These are phyloP conservation scores for Trichoderma sp. DNA, from an alignment of 2,329 filamentous ascomycete genomes.

Conservation along the genomic window DNA sequence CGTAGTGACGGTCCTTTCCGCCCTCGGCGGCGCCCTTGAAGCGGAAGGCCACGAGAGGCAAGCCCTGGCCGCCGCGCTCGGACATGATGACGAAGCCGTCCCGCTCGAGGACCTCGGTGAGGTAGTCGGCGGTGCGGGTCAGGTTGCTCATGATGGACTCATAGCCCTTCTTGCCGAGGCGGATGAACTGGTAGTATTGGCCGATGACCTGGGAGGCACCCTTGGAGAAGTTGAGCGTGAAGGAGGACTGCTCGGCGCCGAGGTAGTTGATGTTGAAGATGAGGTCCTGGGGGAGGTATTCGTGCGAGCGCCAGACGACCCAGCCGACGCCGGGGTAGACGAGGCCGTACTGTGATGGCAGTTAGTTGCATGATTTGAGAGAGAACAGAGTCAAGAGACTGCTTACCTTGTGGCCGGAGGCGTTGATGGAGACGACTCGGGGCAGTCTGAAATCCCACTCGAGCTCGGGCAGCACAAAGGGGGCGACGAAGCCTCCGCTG, in stretches of 20 bases:
- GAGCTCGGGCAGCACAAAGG: constrained; percentile 82
- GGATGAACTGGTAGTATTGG: constrained; percentile 97
- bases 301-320: constrained; percentile 84
- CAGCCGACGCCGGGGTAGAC: constrained; percentile 93
- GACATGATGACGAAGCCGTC: constrained; percentile 90
- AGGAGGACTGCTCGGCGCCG: constrained; percentile 90
- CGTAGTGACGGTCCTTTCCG: constrained; percentile 60
- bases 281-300: constrained; percentile 85
- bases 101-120: constrained; percentile 71
- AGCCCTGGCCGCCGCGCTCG: constrained; percentile 72
- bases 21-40: constrained; percentile 61
- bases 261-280: constrained; percentile 99
- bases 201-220: constrained; percentile 93
- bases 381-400: constrained; percentile 36
- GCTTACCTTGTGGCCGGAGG: constrained; percentile 80
- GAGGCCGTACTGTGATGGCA: constrained; percentile 54
- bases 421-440: constrained; percentile 91
- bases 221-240: constrained; percentile 97
- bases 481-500: constrained; percentile 88
- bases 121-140: constrained; percentile 86
- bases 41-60: constrained; percentile 90
- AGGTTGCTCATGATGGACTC: constrained; percentile 92
- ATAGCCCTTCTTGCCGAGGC: constrained; percentile 91
- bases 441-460: constrained; percentile 91
- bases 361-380: background rate